These are phyloP conservation scores for Trametes villosa DNA, from an alignment of 768 basidiomycete species.

Conservation along the genomic window DNA sequence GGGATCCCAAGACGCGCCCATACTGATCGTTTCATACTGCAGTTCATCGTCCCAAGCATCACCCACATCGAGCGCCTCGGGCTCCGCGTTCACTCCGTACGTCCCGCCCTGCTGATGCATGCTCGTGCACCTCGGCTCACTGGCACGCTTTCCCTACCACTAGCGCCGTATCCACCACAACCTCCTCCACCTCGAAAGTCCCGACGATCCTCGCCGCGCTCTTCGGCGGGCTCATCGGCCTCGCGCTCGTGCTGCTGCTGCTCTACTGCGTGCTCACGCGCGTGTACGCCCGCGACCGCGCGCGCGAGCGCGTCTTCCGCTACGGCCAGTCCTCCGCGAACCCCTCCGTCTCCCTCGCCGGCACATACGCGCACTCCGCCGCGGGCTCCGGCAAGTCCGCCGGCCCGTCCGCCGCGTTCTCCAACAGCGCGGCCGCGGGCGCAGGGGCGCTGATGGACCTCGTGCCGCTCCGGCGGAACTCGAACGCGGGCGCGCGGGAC, in stretches of 20 bases:
- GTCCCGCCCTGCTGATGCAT: background rate
- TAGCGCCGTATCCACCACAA: background rate
- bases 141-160: background rate
- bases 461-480: background rate
- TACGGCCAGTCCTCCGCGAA: constrained; percentile 22
- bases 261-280: constrained; percentile 25
- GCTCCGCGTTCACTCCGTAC: background rate
- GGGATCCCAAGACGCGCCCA: background rate
- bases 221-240: constrained; percentile 29
- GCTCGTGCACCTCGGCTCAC: background rate
- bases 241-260: constrained; percentile 18
- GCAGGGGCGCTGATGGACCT: background rate
- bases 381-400: background rate
- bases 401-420: background rate
- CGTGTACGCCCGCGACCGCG: constrained; percentile 18
- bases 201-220: constrained; percentile 23
- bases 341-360: background rate
- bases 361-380: background rate
- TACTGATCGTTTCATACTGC: background rate
- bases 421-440: background rate
- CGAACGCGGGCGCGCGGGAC: no score
- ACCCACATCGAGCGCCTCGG: background rate
- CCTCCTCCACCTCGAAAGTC: constrained; percentile 15
- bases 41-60: background rate
- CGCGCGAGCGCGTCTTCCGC: constrained; percentile 29